These are phyloP conservation scores for Lentinula lateritia DNA, from an alignment of 768 basidiomycete species.

Conservation along the genomic window DNA sequence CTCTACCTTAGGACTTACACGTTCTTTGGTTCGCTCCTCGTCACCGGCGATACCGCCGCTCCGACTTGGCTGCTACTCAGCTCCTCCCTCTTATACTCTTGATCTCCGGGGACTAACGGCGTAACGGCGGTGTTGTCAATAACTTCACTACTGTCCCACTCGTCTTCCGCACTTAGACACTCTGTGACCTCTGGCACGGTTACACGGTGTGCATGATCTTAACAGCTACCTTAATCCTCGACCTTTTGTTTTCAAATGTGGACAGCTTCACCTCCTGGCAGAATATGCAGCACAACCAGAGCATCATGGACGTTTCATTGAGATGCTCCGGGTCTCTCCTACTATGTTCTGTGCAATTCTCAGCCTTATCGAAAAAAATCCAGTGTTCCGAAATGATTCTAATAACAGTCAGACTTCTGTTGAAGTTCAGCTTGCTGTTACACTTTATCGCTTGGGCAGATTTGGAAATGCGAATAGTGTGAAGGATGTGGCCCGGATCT, in stretches of 20 bases:
- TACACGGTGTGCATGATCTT: no score
- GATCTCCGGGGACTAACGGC: no score
- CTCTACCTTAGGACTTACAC: no score
- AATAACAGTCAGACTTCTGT: constrained; percentile 16
- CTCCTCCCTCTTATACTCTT: no score
- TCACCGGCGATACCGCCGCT: no score
- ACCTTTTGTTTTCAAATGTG: constrained; percentile 6
- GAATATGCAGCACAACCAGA: constrained; percentile 21
- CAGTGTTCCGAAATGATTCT: constrained; percentile 19
- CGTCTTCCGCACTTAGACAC: no score
- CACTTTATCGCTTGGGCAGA: constrained; percentile 15
- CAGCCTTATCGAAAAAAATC: constrained; percentile 11
- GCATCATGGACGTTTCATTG: constrained; percentile 11
- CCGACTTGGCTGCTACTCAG: no score
- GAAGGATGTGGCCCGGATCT: constrained; percentile 11
- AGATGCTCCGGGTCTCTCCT: constrained; percentile 2
- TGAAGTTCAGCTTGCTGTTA: constrained; percentile 17
- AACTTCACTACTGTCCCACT: no score
- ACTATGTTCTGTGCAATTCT: constrained; percentile 3
- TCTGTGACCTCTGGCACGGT: no score
- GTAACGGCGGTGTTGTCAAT: no score
- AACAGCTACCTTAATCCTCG: no score
- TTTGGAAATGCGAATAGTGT: constrained; percentile 16
- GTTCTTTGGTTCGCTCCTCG: no score
- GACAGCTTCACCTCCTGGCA: constrained; percentile 18